Evolutionary conservation across 176 grass and related monocot species (phyloP), one percentile per base, ranked within the genome.

Genomic region (Lolium multiflorum): DNA sequence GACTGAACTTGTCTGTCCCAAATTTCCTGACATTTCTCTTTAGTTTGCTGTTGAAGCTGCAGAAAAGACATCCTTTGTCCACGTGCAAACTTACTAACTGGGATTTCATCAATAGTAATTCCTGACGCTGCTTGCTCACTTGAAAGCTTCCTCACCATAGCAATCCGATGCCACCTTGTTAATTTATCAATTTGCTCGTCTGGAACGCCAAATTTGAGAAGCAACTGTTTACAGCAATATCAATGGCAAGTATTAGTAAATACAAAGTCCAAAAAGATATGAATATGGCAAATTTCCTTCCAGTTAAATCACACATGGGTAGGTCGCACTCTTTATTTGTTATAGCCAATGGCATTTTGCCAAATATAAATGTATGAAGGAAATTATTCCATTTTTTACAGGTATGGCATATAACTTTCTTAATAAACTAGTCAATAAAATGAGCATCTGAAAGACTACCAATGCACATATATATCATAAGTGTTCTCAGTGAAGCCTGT

Each of bases 1-100:
- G 88, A 91, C 59, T 96, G 94, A 63, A 94, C 79, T 92, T 99
- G 97, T 85, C 97, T 88, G 73, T 99, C 97, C 97, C 97, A 99
- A 74, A 99, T 94, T 89, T 99, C 97, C 87, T 98, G 97, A 71
- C 97, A 98, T 88, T 93, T 98, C 83, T 96, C 97, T 84, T 93
- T 98, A 80, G 94, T 90, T 84, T 98, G 97, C 22, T 98, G 97
- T 37, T 98, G 94, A 79, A 98, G 93, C 88, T 98, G 97, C 64
- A 95, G 86, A 91, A 96, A 98, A 71, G 90, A 92, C 97, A 98
- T 98, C 81, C 97, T 87, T 84, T 98, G 97, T 28, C 94, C 97
- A 5, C 97, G 94, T 79, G 97, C 94, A 92, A 98, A 98, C 80
- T 98, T 98, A 79, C 92, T 93, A 65, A 98, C 90, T 51, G 94